A percentile compares a stretch with the other conserved stretches of the same genome.
Evolutionary conservation across 1,284 basidiomycete genomes (phyloP).

Genomic region (Naganishia albida): DNA sequence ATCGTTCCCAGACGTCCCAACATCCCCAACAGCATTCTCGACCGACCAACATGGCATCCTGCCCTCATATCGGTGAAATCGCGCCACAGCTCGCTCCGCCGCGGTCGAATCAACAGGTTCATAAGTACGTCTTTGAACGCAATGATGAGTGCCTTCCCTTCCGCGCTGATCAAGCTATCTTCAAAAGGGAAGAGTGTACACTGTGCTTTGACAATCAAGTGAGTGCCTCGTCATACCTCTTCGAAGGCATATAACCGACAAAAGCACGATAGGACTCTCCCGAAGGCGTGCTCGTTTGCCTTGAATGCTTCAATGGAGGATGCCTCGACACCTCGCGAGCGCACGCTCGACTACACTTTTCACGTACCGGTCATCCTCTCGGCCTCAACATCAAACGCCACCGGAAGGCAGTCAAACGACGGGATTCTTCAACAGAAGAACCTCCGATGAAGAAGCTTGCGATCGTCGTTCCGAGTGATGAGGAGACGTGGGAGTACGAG

Average conservation of each 20-base stretch:
- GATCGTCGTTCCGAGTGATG: constrained; percentile 79
- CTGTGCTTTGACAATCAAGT: constrained; percentile 96
- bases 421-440: constrained; percentile 58
- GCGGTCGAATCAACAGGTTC: constrained; percentile 47
- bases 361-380: constrained; percentile 72
- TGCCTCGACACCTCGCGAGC: constrained; percentile 62
- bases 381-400: constrained; percentile 80
- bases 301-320: constrained; percentile 90
- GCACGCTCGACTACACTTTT: constrained; percentile 71
- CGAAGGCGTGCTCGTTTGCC: constrained; percentile 82
- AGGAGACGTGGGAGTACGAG: constrained; percentile 78
- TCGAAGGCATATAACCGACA: constrained; percentile 17
- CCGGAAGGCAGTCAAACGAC: constrained; percentile 66
- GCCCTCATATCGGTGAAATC: constrained; percentile 43
- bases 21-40: no score
- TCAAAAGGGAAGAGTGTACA: constrained; percentile 59
- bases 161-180: neutral
- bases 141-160: neutral
- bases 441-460: constrained; percentile 89
- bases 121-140: constrained; percentile 42
- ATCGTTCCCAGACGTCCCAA: neutral
- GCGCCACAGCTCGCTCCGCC: constrained; percentile 42
- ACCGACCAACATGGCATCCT: constrained; percentile 28
- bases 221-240: constrained; percentile 29
- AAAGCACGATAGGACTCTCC: constrained; percentile 62